Evolutionary conservation across 768 basidiomycete genomes (phyloP).

Genomic region (Russula compacta): DNA sequence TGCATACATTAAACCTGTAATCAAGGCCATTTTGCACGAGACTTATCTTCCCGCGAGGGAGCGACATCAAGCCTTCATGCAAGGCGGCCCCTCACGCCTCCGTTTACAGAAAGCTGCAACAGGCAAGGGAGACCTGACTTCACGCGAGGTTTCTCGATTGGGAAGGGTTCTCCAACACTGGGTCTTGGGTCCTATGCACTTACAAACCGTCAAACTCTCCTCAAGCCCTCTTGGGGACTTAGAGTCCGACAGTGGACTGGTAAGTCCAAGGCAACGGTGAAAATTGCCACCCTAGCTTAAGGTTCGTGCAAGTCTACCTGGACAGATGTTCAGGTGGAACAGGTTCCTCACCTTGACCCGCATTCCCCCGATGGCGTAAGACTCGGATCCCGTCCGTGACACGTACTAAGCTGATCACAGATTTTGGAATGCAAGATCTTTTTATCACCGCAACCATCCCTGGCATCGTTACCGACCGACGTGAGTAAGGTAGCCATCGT

Average conservation of each 20-base stretch:
- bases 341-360: background rate
- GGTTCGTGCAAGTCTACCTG: background rate
- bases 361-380: slow-evolving; percentile 1
- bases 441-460: background rate
- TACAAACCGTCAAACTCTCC: background rate
- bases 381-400: background rate
- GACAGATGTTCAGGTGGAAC: slow-evolving; percentile 2
- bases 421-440: background rate
- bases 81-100: slow-evolving; percentile 42
- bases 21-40: slow-evolving; percentile 49
- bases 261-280: background rate
- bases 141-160: slow-evolving; percentile 32
- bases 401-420: background rate
- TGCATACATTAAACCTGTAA: slow-evolving; percentile 53
- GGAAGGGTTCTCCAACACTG: slow-evolving; percentile 27
- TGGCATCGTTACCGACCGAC: background rate
- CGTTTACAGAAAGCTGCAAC: slow-evolving; percentile 29
- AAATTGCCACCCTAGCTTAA: background rate
- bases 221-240: slow-evolving; percentile 4
- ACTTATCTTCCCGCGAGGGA: slow-evolving; percentile 43
- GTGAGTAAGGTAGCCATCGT: slow-evolving; percentile 1
- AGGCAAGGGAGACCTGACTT: slow-evolving; percentile 31
- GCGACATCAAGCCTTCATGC: slow-evolving; percentile 48
- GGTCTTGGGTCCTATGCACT: slow-evolving; percentile 22
- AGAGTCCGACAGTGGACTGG: slow-evolving; percentile 6